Percentiles rank a stretch among this genome's conserved stretches.
These are phyloP conservation scores for Adansonia grandidieri DNA, from an alignment of 441 rosid genomes.

Conservation along the genomic window DNA sequence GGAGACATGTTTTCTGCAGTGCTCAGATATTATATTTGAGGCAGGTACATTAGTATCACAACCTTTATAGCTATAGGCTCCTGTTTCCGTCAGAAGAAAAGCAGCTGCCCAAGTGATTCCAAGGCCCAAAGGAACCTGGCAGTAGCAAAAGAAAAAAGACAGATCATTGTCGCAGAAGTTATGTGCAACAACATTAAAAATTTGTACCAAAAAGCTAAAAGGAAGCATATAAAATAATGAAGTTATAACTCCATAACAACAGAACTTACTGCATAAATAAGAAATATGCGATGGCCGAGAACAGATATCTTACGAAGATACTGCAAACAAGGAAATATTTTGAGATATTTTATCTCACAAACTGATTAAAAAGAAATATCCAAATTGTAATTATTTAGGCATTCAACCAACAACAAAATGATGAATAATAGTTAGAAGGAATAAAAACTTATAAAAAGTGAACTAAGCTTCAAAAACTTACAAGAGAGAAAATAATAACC, in stretches of 20 bases:
- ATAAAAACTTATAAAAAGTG: conserved; percentile 8
- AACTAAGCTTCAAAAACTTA: conserved; percentile 46
- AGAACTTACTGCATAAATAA: conserved; percentile 80
- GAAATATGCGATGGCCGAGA: conserved; percentile 88
- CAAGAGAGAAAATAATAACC: conserved; percentile 88
- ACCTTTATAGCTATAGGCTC: conserved; percentile 79
- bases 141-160: conserved; percentile 47
- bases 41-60: conserved; percentile 77
- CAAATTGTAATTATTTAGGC: background rate
- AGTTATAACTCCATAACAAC: conserved; percentile 11
- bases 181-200: conserved; percentile 1
- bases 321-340: conserved; percentile 48
- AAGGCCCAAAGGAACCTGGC: conserved; percentile 91
- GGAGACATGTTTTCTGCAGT: conserved; percentile 82
- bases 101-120: conserved; percentile 92
- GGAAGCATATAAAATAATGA: background rate
- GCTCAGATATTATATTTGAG: conserved; percentile 78
- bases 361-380: background rate
- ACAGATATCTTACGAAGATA: conserved; percentile 96
- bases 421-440: conserved; percentile 14
- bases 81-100: conserved; percentile 81
- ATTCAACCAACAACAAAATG: background rate
- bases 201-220: conserved; percentile 13
- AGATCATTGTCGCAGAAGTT: conserved; percentile 24
- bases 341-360: conserved; percentile 29